Conservation (phyloP, 371 early-diverging fungal species). For the Syncephalastrum sp. region DNA sequence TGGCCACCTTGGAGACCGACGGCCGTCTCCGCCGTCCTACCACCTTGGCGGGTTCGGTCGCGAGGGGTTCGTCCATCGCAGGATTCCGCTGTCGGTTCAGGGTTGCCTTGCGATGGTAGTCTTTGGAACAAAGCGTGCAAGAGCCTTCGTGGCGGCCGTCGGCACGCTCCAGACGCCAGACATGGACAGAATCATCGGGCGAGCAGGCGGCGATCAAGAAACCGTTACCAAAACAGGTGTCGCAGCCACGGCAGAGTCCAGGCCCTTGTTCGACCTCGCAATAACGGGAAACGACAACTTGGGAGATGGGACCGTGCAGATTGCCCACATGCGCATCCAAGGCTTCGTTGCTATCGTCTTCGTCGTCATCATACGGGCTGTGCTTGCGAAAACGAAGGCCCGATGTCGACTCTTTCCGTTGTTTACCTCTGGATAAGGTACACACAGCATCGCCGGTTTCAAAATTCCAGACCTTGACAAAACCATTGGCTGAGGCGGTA, state of each 20-base stretch:
- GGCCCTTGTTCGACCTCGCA: slow-evolving; percentile 28
- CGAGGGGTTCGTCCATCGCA: too few species aligned
- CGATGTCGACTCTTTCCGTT: too few species aligned
- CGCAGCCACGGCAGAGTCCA: slow-evolving; percentile 26
- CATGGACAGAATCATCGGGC: slow-evolving; percentile 30
- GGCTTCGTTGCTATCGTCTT: slow-evolving; percentile 2
- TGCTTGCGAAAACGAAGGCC: slow-evolving; percentile 23
- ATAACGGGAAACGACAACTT: slow-evolving; percentile 31
- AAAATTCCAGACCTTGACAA: slow-evolving; percentile 77
- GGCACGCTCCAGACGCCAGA: slow-evolving; percentile 36
- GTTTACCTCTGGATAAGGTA: slow-evolving; percentile 25
- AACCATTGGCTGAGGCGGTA: slow-evolving; percentile 78
- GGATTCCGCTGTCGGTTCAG: too few species aligned
- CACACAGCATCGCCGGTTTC: slow-evolving; percentile 59
- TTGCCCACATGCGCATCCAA: slow-evolving; percentile 6
- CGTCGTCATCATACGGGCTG: slow-evolving; percentile 11
- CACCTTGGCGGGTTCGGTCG: too few species aligned
- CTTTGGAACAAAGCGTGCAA: slow-evolving; percentile 25
- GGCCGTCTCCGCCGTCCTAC: slow-evolving; percentile 3
- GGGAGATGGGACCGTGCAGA: slow-evolving; percentile 29
- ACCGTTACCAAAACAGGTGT: slow-evolving; percentile 35
- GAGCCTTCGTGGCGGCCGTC: slow-evolving; percentile 17
- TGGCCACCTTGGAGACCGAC: slow-evolving; percentile 6
- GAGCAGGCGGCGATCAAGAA: slow-evolving; percentile 38
- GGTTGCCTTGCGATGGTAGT: slow-evolving; percentile 22